Conservation (phyloP, 2,329 filamentous ascomycete species). For the Aureobasidium musti region DNA sequence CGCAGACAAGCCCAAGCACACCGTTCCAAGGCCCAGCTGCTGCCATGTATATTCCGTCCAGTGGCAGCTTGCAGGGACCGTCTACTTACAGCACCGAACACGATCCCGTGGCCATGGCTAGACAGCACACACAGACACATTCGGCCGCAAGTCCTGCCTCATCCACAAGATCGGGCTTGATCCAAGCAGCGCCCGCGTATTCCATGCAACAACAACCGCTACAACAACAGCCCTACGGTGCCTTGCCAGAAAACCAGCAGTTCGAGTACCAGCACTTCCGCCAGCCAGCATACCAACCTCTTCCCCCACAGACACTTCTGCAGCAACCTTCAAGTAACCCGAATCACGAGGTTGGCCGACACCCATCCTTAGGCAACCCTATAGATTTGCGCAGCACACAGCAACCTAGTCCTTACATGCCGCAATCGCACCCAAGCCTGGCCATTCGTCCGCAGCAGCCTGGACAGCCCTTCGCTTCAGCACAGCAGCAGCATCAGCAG, state of each 20-base stretch:
- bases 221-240: constrained; percentile 1
- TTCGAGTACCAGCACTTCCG: neutral
- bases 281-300: constrained; percentile 1
- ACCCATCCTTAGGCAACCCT: neutral
- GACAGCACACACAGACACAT: constrained; percentile 18
- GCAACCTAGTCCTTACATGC: constrained; percentile 6
- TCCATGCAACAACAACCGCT: constrained; percentile 10
- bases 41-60: constrained; percentile 10
- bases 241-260: neutral
- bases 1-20: constrained; percentile 20
- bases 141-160: constrained; percentile 15
- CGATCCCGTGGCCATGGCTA: constrained; percentile 9
- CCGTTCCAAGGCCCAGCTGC: neutral
- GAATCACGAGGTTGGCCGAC: neutral
- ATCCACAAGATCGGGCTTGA: constrained; percentile 4
- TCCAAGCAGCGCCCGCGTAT: constrained; percentile 5
- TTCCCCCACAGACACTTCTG: constrained; percentile 3
- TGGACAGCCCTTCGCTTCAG: constrained; percentile 7
- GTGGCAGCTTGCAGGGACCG: constrained; percentile 2
- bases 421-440: constrained; percentile 1
- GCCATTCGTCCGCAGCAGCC: constrained; percentile 18
- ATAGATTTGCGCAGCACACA: constrained; percentile 1
- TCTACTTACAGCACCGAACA: neutral
- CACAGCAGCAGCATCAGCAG: constrained; percentile 1
- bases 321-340: constrained; percentile 10